Evolutionary conservation across 495 filamentous ascomycete genomes (phyloP), one percentile per base, ranked within the genome.

Genomic region (Copromyces sp.): DNA sequence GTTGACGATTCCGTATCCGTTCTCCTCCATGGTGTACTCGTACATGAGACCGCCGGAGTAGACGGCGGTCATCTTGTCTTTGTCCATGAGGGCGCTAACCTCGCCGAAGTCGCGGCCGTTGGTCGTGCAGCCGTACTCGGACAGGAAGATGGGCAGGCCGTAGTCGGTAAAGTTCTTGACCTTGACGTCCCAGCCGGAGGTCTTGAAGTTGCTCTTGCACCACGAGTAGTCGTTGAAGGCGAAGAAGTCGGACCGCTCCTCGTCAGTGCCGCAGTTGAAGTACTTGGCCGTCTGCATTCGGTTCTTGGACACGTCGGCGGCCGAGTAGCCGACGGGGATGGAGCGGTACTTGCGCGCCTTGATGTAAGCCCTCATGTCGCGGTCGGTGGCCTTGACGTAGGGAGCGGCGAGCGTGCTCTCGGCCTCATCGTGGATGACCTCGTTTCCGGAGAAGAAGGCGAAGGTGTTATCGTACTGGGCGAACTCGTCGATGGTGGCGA

Each of bases 171-270:
- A 97, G 82, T 89, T 92, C 85, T 92, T 85, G 73, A 97, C 94
- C 89, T 98, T 98, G 81, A 91, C 83, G 80, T 93, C 86, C 94
- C 94, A 99, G 76, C 93, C 94, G 61, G 94, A 94, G 61, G 81
- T 87, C 44, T 81, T 78, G 86, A 92, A 98, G 73, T 91, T 89
- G 47, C 92, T 94, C 77, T 93, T 90, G 80, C 95, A 99, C 95
- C 95, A 99, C 68, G 94, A 97, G 86, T 98, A 98, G 83, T 98
- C 95, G 84, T 99, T 98, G 86, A 98, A 97, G 74, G 94, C 94
- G 80, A 97, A 98, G 86, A 98, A 99, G 82, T 98, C 95, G 81
- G 89, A 90, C 53, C 95, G 91, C 84, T 92, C 90, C 78, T 93
- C 92, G 69, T 94, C 93, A 70, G 87, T 83, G 74, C 95, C 95